A percentile compares a stretch with the other conserved stretches of the same genome.
These are phyloP conservation scores for Penicillium lagena DNA, from an alignment of 495 filamentous ascomycete genomes.

Conservation along the genomic window DNA sequence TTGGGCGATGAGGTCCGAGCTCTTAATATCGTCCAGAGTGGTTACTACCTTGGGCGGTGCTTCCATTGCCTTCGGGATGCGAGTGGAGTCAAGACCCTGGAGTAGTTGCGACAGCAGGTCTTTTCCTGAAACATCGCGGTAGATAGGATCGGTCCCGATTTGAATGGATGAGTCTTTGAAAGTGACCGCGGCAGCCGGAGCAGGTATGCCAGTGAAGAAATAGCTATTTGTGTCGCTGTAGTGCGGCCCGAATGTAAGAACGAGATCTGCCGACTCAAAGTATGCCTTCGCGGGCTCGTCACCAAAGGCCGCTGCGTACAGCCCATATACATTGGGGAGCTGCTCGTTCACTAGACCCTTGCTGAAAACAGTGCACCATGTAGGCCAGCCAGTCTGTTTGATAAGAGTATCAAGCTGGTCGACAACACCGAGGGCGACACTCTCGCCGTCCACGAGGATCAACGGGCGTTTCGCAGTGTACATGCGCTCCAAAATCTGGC, in stretches of 20 bases:
- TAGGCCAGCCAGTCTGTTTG: slow-evolving; percentile 22
- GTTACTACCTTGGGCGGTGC: slow-evolving; percentile 8
- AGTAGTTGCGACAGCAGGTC: slow-evolving; percentile 15
- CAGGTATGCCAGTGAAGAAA: slow-evolving; percentile 22
- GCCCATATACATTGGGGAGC: slow-evolving; percentile 26
- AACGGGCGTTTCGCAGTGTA: slow-evolving; percentile 26
- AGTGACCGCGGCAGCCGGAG: slow-evolving; percentile 15
- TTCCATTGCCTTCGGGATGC: slow-evolving; percentile 6
- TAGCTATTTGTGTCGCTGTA: slow-evolving; percentile 34
- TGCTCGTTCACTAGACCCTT: slow-evolving; percentile 34
- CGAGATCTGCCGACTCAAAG: slow-evolving; percentile 25
- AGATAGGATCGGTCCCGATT: slow-evolving; percentile 16
- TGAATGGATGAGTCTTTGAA: slow-evolving; percentile 23
- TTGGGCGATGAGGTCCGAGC: slow-evolving; percentile 18
- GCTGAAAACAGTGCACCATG: slow-evolving; percentile 26
- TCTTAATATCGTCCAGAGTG: slow-evolving; percentile 6
- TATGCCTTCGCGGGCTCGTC: slow-evolving; percentile 14
- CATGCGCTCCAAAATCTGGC: slow-evolving; percentile 20
- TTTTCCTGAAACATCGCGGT: slow-evolving; percentile 14
- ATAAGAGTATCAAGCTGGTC: slow-evolving; percentile 23
- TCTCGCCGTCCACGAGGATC: slow-evolving; percentile 32
- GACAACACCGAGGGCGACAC: slow-evolving; percentile 16
- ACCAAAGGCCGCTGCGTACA: slow-evolving; percentile 25
- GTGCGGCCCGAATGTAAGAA: slow-evolving; percentile 27
- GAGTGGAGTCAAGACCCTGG: slow-evolving; percentile 10